Base-by-base conservation (phyloP, 1,284 basidiomycete genomes). In the Ustanciosporium gigantosporum region DNA sequence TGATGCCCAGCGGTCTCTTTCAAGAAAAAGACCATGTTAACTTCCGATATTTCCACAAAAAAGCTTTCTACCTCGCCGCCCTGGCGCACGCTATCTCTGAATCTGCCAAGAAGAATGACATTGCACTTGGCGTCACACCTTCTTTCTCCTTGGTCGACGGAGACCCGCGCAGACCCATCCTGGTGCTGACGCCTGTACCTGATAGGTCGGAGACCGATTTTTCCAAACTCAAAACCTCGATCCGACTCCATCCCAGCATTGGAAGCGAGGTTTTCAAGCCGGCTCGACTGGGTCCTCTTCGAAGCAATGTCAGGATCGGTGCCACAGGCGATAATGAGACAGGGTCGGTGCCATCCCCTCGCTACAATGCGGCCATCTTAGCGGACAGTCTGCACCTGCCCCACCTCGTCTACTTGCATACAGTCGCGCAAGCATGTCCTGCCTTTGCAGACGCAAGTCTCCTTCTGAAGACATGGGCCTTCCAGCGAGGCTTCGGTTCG, bases 1-100 rank as follows among this genome's bases (percentile, higher is more conserved):
- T 70, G 17, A 73, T 78, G 76, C 58, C 56, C 3, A 69, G 91
- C 86, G 74, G 69, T 35, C 79, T 96, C 21, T 92, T 98, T 71
- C 91, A 95, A 80, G 89, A 93, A 67, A 98, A 97, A 78, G 94
- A 98, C 76, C 90, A 92, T 65, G 81, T 92, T 46, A 89, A 93
- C 74, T 85, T 86, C 25, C 85, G 95, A 16, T 93, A 90, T 79
- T 93, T 94, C 75, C 88, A 94, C 78, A 98, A 98, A 79, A 83
- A 90, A 34, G 88, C 90, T 0, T 93, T 88, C 76, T 99, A 92
- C 79, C 83, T 97, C 13, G 88, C 91, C 7, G 84, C 84, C 3
- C 81, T 98, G 41, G 89, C 88, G 3, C 82, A 84, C 8, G 84
- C 85, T 1, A 78, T 96, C 15, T 38, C 55, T 14, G 50, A 45